These are phyloP conservation scores for Jimgerdemannia lactiflua DNA, from an alignment of 192 early-diverging fungal genomes.

Conservation along the genomic window DNA sequence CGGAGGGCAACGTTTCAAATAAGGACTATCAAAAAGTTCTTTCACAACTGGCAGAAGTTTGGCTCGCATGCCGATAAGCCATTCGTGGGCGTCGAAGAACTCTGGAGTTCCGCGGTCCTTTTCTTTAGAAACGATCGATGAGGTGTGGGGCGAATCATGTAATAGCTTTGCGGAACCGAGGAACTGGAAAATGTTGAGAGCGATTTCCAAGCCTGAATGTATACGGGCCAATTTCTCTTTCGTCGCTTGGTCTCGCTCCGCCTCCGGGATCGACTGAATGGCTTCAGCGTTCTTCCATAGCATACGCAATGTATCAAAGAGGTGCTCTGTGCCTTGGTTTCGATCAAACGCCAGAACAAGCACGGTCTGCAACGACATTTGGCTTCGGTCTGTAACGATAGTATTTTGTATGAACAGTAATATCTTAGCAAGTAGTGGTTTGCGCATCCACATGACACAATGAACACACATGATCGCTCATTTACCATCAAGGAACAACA, in stretches of 20 bases:
- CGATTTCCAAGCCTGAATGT: conserved; percentile 49
- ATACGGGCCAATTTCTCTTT: conserved; percentile 35
- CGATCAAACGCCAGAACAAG: conserved; percentile 61
- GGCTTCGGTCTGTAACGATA: conserved; percentile 46
- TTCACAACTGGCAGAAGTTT: conserved; percentile 56
- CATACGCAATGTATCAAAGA: conserved; percentile 42
- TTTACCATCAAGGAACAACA: conserved; percentile 53
- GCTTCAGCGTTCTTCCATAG: conserved; percentile 45
- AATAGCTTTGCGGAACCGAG: conserved; percentile 69
- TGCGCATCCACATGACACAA: not conserved
- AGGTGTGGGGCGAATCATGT: conserved; percentile 70
- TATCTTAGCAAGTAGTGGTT: too few relatives aligned
- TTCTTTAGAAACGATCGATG: conserved; percentile 43
- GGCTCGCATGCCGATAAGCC: conserved; percentile 62
- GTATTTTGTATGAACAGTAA: not conserved
- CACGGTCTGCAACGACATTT: conserved; percentile 56
- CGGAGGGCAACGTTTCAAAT: conserved; percentile 50
- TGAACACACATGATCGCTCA: not conserved
- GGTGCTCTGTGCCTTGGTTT: conserved; percentile 42
- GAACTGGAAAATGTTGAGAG: conserved; percentile 62
- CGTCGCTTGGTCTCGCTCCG: conserved; percentile 30
- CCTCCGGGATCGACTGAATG: conserved; percentile 20
- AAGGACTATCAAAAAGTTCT: conserved; percentile 61
- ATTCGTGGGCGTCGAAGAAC: conserved; percentile 73
- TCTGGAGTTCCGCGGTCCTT: conserved; percentile 47